A percentile compares a stretch with the other conserved stretches of the same genome.
Evolutionary conservation across 2,329 filamentous ascomycete genomes (phyloP).

Genomic region (Cladosporium cucumerinum): DNA sequence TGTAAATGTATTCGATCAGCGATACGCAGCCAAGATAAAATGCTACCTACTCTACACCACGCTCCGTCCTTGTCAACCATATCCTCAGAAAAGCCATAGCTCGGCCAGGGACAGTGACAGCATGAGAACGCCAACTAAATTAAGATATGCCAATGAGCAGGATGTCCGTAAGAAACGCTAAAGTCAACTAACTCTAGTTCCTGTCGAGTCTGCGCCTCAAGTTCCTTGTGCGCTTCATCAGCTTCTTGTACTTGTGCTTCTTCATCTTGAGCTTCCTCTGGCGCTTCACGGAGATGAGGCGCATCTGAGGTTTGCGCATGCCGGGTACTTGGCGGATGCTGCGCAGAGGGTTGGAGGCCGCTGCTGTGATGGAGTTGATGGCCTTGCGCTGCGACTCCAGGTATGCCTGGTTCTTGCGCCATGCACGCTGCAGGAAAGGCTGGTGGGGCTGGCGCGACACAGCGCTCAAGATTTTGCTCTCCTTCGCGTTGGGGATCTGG

Average conservation of each 20-base stretch:
- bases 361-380: slow-evolving; percentile 7
- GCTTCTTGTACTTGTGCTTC: slow-evolving; percentile 99
- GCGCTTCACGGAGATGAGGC: slow-evolving; percentile 84
- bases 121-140: slow-evolving; percentile 8
- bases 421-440: slow-evolving; percentile 69
- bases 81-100: not conserved
- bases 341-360: slow-evolving; percentile 9
- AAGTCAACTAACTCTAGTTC: slow-evolving; percentile 6
- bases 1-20: slow-evolving; percentile 10
- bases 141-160: slow-evolving; percentile 1
- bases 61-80: slow-evolving; percentile 1
- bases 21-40: not conserved
- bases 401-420: slow-evolving; percentile 59
- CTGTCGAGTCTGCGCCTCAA: slow-evolving; percentile 73
- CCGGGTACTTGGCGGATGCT: slow-evolving; percentile 21
- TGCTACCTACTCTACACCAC: slow-evolving; percentile 16
- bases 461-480: slow-evolving; percentile 15
- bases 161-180: not conserved
- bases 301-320: slow-evolving; percentile 52
- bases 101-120: not conserved
- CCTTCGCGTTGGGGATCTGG: slow-evolving; percentile 4
- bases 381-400: slow-evolving; percentile 21
- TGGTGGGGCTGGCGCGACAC: slow-evolving; percentile 25
- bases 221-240: slow-evolving; percentile 88
- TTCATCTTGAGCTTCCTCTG: slow-evolving; percentile 98